Conservation (phyloP, 441 rosid genomes). For the Adansonia gregorii region DNA sequence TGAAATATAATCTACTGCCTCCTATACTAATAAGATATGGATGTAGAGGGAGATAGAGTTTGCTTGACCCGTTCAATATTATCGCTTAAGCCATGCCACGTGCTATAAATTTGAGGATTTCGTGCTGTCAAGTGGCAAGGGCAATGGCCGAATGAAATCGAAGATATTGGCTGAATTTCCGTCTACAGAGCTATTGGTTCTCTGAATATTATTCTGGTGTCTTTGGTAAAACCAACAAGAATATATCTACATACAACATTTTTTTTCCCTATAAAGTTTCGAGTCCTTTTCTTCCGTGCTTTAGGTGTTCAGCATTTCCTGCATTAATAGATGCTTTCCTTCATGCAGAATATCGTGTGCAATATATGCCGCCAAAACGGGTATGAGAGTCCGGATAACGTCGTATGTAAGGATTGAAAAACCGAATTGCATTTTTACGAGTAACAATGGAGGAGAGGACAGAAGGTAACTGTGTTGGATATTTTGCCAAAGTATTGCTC, state of each 20-base stretch:
- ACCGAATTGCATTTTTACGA: not conserved
- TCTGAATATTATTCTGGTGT: no score
- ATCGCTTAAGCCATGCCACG: no score
- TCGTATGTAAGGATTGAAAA: not conserved
- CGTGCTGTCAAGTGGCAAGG: no score
- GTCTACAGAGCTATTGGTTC: no score
- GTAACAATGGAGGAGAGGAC: no score
- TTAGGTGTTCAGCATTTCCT: not conserved
- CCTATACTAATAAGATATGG: no score
- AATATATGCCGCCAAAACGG: constrained; percentile 71
- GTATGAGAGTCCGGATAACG: constrained; percentile 31
- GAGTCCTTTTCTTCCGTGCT: not conserved
- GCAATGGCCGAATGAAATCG: no score
- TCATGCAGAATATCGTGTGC: constrained; percentile 64
- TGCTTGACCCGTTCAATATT: no score
- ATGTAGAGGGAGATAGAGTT: no score
- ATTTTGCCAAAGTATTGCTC: not conserved
- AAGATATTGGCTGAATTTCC: no score
- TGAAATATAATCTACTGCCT: no score
- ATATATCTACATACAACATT: not conserved
- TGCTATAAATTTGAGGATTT: no score
- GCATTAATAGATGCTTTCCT: constrained; percentile 19
- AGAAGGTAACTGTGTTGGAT: not conserved
- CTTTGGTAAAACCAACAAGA: not conserved
- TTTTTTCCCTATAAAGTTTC: not conserved